A percentile compares a stretch with the other conserved stretches of the same genome.
Conservation (phyloP, 176 grass and related monocot species). For the Carex scoparia region DNA sequence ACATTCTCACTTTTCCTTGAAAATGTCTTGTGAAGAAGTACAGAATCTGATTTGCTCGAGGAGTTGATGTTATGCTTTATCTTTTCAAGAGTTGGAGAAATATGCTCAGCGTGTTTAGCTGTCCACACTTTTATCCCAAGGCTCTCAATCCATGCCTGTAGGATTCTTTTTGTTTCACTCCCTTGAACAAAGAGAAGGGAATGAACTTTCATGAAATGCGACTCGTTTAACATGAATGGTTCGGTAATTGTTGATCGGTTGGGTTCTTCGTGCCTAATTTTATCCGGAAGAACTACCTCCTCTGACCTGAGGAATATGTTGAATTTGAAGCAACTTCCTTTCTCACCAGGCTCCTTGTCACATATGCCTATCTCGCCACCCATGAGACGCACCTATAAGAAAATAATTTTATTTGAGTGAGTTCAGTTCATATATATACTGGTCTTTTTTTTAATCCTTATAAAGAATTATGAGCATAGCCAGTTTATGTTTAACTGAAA, state of each 20-base stretch:
- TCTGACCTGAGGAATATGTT: slow-evolving; percentile 56
- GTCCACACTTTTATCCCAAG: slow-evolving; percentile 55
- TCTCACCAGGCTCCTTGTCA: slow-evolving; percentile 48
- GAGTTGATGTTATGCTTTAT: slow-evolving; percentile 8
- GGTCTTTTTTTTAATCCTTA: not conserved
- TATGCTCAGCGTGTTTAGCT: slow-evolving; percentile 22
- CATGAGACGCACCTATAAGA: slow-evolving; percentile 68
- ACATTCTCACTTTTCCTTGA: not conserved
- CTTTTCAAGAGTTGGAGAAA: slow-evolving; percentile 37
- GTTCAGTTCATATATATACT: slow-evolving; percentile 7
- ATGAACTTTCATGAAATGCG: not conserved
- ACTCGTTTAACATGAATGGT: slow-evolving; percentile 1
- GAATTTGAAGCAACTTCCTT: slow-evolving; percentile 71
- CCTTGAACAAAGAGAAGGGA: slow-evolving; percentile 39
- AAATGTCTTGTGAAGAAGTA: slow-evolving; percentile 9
- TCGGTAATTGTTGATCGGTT: not conserved
- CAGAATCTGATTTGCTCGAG: slow-evolving; percentile 13
- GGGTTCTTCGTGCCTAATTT: not conserved
- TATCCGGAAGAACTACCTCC: not conserved
- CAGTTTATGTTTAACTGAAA: not conserved
- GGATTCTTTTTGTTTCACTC: slow-evolving; percentile 50
- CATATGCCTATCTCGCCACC: slow-evolving; percentile 76
- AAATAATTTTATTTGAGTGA: not conserved
- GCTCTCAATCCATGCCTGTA: slow-evolving; percentile 65
- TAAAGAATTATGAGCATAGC: not conserved